These are phyloP conservation scores for Aureobasidium sp. DNA, from an alignment of 2,329 filamentous ascomycete species.

Conservation along the genomic window DNA sequence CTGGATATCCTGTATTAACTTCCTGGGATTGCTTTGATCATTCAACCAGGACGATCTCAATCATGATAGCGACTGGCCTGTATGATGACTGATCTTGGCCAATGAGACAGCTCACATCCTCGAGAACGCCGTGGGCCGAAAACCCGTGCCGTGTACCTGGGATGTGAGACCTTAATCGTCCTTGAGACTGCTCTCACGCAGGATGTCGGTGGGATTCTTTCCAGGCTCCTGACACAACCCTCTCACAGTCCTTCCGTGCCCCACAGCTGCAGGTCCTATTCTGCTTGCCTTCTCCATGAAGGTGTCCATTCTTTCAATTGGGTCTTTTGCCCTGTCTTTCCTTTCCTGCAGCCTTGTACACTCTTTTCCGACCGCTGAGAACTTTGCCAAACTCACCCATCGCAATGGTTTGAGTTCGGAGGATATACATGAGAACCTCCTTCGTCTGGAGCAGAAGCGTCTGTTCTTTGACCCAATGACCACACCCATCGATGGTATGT, in stretches of 20 bases:
- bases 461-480: slow-evolving; percentile 15
- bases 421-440: neutral
- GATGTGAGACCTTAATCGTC: neutral
- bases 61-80: neutral
- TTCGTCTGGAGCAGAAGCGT: slow-evolving; percentile 1
- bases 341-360: slow-evolving; percentile 1
- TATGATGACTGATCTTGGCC: neutral
- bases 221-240: neutral
- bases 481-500: slow-evolving; percentile 14
- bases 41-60: neutral
- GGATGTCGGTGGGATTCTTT: neutral
- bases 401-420: neutral
- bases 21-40: neutral
- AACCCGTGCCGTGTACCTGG: neutral
- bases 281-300: slow-evolving; percentile 12
- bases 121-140: too few relatives aligned
- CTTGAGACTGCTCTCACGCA: neutral
- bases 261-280: neutral
- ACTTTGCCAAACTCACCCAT: neutral
- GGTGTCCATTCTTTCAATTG: slow-evolving; percentile 14
- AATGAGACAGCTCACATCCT: neutral
- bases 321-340: neutral
- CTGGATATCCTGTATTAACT: neutral
- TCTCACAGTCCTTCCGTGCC: neutral
- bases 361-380: slow-evolving; percentile 9